These are phyloP conservation scores for Craterostigma plantagineum DNA, from an alignment of 257 asterid genomes.

Conservation along the genomic window DNA sequence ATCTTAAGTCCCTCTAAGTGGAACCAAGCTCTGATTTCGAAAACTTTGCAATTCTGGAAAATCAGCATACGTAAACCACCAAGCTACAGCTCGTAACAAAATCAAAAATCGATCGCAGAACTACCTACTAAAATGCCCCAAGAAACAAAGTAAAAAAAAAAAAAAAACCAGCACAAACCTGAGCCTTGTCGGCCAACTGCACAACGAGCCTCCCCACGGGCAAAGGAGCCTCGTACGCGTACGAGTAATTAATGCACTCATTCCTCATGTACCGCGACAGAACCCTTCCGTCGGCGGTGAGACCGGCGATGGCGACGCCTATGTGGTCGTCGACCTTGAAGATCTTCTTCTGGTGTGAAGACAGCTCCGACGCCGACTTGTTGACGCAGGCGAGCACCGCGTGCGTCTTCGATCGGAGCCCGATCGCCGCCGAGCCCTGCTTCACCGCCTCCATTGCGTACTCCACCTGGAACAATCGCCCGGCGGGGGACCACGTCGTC, in stretches of 20 bases:
- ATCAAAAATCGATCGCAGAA: neutral
- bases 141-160: too few species aligned
- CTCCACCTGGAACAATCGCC: slow-evolving; percentile 85
- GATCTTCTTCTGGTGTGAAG: slow-evolving; percentile 98
- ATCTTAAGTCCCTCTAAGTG: too few species aligned
- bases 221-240: slow-evolving; percentile 68
- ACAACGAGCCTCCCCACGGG: slow-evolving; percentile 96
- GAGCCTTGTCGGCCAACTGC: slow-evolving; percentile 98
- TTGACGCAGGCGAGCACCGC: slow-evolving; percentile 79
- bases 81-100: too few species aligned
- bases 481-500: slow-evolving; percentile 98
- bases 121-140: neutral
- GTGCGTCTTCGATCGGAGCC: slow-evolving; percentile 84
- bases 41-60: too few species aligned
- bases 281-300: slow-evolving; percentile 95
- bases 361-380: slow-evolving; percentile 82
- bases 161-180: slow-evolving; percentile 16
- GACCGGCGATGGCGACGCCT: slow-evolving; percentile 97
- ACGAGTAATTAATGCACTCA: slow-evolving; percentile 79
- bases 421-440: slow-evolving; percentile 97
- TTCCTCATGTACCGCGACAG: slow-evolving; percentile 87
- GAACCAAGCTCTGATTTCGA: too few species aligned
- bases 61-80: too few species aligned
- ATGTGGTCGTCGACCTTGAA: slow-evolving; percentile 98
- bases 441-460: slow-evolving; percentile 99